phyloP scores from a whole-genome alignment of 306 rosid genomes.

The Rosa rugosa region DNA sequence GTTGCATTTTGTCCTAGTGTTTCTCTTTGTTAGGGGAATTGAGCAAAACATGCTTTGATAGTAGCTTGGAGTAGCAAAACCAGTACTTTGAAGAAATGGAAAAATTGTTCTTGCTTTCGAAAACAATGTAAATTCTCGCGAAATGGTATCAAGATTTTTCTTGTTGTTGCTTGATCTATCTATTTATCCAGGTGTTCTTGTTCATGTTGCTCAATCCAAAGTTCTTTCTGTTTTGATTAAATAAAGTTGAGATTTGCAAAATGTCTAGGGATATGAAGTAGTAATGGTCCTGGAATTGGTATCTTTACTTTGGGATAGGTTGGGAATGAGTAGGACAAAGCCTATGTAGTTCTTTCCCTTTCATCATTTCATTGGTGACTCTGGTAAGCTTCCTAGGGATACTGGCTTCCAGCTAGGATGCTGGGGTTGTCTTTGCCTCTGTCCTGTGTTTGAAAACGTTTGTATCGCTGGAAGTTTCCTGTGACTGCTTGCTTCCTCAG shows the following conservation, averaged over 20 bases:
- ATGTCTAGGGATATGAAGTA: slow-evolving; percentile 31
- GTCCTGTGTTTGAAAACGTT: neutral
- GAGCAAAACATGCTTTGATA: neutral
- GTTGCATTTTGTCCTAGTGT: neutral
- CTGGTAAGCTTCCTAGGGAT: neutral
- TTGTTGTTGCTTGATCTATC: neutral
- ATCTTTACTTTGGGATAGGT: slow-evolving; percentile 27
- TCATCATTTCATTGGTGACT: neutral
- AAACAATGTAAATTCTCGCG: slow-evolving; percentile 2
- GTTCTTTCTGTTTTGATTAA: neutral
- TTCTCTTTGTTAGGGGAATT: neutral
- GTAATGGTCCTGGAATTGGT: slow-evolving; percentile 34
- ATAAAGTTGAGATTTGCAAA: slow-evolving; percentile 26
- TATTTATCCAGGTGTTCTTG: neutral
- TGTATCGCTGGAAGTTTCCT: slow-evolving; percentile 9
- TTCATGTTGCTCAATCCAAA: neutral
- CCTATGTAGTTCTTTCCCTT: slow-evolving; percentile 18
- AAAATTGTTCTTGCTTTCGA: neutral
- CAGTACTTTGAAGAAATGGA: neutral
- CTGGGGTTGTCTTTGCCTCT: neutral
- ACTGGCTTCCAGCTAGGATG: neutral
- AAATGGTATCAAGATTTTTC: neutral
- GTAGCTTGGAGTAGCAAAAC: neutral
- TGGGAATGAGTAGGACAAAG: slow-evolving; percentile 12
- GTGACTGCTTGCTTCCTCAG: neutral